Base-by-base conservation (phyloP, 2,329 filamentous ascomycete species). In the Colletotrichum cordylinicola region DNA sequence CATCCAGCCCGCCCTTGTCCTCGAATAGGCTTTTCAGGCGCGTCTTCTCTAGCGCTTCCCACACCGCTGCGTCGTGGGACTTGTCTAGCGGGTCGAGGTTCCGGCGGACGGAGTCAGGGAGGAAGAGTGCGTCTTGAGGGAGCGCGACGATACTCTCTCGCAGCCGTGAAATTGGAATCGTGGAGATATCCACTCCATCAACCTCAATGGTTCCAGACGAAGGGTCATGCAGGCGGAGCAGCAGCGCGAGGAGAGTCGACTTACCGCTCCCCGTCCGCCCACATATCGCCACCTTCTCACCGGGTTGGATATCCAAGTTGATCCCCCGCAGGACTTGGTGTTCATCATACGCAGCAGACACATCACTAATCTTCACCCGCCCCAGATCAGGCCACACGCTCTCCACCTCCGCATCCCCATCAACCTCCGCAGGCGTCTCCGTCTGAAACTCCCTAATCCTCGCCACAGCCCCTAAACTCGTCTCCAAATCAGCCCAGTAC, bases 81-180 rank as follows among this genome's bases (percentile, higher is more conserved):
- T 78, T 75, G 2, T 79, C 76, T 4, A 81, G 79, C 0, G 89
- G 89, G 75, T 90, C 88, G 3, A 89, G 81, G 65, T 91, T 92
- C 4, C 83, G 80, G 0, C 88, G 85, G 4, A 92, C 81, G 0
- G 82, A 88, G 2, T 87, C 89, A 2, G 85, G 84, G 6, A 91
- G 80, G 24, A 90, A 85, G 73, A 90, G 86, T 0, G 88, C 84
- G 61, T 91, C 89, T 81, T 91, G 90, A 0, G 90, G 86, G 2
- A 91, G 80, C 1, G 84, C 84, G 35, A 86, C 86, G 8, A 91
- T 80, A 2, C 80, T 73, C 0, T 77, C 66, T 1, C 82, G 79
- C 2, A 84, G 61, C 7, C 74, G 70, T 8, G 80, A 72, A 8
- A 80, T 78, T 0, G 79, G 76, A 2, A 83, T 43, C 1, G 62